Percentiles rank a stretch among this genome's conserved stretches.
phyloP scores from a whole-genome alignment of 148 eudicot species.

The Rheum nobile region DNA sequence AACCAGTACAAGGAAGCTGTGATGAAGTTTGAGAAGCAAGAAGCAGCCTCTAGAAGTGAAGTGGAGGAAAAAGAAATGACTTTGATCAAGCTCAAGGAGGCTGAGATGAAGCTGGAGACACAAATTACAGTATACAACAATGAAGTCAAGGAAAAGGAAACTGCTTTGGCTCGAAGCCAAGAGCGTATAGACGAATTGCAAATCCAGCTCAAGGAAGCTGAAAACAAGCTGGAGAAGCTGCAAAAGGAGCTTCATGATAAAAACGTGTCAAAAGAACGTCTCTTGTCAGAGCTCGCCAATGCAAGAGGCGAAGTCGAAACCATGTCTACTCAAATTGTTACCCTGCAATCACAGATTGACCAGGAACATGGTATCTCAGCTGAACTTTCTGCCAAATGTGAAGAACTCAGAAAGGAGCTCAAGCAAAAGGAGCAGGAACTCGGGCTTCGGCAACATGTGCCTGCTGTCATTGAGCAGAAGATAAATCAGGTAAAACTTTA shows the following conservation, averaged over 20 bases:
- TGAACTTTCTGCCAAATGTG: slow-evolving; percentile 4
- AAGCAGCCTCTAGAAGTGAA: slow-evolving; percentile 14
- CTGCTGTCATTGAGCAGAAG: slow-evolving; percentile 10
- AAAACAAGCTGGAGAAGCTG: not conserved
- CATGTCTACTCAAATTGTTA: slow-evolving; percentile 6
- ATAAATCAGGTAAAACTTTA: slow-evolving; percentile 31
- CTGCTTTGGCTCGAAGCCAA: slow-evolving; percentile 16
- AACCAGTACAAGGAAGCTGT: not conserved
- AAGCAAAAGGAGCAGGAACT: slow-evolving; percentile 7
- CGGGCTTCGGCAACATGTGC: not conserved
- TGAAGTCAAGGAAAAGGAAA: slow-evolving; percentile 21
- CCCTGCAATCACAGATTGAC: not conserved
- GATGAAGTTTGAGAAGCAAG: not conserved
- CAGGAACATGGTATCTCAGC: not conserved
- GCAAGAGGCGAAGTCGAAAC: slow-evolving; percentile 1
- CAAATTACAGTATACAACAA: slow-evolving; percentile 28
- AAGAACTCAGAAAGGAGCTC: not conserved
- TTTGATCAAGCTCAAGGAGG: slow-evolving; percentile 23
- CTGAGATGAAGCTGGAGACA: slow-evolving; percentile 34
- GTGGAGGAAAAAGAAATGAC: slow-evolving; percentile 28
- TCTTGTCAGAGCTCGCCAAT: not conserved
- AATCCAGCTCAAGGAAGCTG: slow-evolving; percentile 16
- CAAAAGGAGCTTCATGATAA: slow-evolving; percentile 7
- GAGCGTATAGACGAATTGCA: slow-evolving; percentile 15
- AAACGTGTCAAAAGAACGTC: not conserved